Evolutionary conservation across 2,329 filamentous ascomycete species (phyloP), one percentile per base, ranked within the genome.

Genomic region (Scortechinia acanthostroma): DNA sequence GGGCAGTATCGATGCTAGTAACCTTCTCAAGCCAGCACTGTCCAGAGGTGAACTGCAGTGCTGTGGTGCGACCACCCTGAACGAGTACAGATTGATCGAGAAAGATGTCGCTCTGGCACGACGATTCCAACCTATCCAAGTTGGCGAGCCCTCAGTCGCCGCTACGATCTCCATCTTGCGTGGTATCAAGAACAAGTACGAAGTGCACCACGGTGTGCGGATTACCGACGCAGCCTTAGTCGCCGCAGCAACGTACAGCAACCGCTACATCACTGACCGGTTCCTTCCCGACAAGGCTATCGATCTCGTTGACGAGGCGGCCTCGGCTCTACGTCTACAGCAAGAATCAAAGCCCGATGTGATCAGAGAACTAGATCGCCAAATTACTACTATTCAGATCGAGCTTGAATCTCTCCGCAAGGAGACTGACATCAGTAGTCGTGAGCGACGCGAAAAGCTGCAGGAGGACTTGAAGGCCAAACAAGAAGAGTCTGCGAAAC

Each of bases 251-350:
- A 87, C 88, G 0, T 87, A 94, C 58, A 93, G 88, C 50, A 97
- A 97, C 57, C 86, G 93, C 44, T 98, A 97, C 62, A 93, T 98
- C 53, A 96, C 91, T 14, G 91, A 97, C 58, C 84, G 93, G 2
- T 97, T 95, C 64, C 71, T 97, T 1, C 93, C 93, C 0, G 93
- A 98, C 64, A 97, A 97, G 62, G 93, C 93, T 2, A 97, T 98
- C 50, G 93, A 97, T 60, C 66, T 97, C 15, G 93, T 98, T 62
- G 93, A 97, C 52, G 93, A 97, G 65, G 93, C 93, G 6, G 91
- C 91, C 1, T 94, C 88, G 48, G 89, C 90, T 19, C 70, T 97
- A 6, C 82, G 94, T 40, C 67, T 97, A 22, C 91, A 97, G 58
- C 93, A 97, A 63, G 93, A 98, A 63, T 95, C 89, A 54, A 97